Conservation (phyloP, 768 basidiomycete species). For the Suillus subaureus region DNA sequence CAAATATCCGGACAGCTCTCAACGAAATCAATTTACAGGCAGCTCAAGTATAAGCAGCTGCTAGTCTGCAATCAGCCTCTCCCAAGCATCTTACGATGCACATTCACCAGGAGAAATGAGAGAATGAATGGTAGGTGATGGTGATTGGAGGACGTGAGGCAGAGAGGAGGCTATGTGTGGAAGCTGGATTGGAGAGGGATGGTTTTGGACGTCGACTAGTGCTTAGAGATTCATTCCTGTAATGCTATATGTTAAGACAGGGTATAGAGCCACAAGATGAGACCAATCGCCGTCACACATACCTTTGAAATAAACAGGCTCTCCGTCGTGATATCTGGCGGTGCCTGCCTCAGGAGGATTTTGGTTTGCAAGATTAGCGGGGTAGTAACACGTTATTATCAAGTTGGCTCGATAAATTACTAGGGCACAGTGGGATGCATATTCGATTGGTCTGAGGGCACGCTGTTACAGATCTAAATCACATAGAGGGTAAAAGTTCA, state of each 20-base stretch:
- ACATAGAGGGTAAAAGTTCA: neutral
- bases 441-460: neutral
- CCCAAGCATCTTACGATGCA: neutral
- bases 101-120: neutral
- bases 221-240: constrained; percentile 95
- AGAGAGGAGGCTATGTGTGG: neutral
- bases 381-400: neutral
- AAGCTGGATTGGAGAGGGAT: constrained; percentile 81
- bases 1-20: neutral
- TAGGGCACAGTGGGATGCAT: neutral
- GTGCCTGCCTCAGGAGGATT: neutral
- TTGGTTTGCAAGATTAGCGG: neutral
- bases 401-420: neutral
- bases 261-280: neutral
- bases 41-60: neutral
- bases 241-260: neutral
- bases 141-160: neutral
- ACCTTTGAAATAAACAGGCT: neutral
- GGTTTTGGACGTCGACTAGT: constrained; percentile 83
- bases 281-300: neutral
- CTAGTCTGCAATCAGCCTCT: neutral
- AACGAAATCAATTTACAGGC: neutral
- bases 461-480: no score
- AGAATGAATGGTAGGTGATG: neutral
- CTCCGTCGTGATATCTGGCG: neutral